Base-by-base conservation (phyloP, 2,329 filamentous ascomycete genomes). In the Byssothecium circinans region DNA sequence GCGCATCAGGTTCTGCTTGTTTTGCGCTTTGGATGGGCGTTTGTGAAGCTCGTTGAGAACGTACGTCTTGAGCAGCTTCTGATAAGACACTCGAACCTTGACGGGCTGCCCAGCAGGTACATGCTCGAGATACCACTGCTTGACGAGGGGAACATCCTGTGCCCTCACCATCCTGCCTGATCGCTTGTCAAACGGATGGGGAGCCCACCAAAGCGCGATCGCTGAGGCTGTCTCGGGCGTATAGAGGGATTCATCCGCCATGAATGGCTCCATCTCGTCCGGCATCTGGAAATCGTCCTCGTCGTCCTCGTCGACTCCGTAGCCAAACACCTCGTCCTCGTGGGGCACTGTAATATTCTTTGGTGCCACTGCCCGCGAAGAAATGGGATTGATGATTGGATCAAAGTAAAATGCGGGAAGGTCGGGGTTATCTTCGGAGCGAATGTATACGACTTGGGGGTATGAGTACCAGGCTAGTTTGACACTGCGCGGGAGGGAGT, bases 101-200 rank as follows among this genome's bases (percentile, higher is more conserved):
- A 97, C 91, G 0, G 94, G 92, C 62, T 96, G 91, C 30, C 88
- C 87, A 46, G 87, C 83, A 10, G 94, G 91, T 56, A 91, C 91
- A 68, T 99, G 95, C 73, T 99, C 92, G 5, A 99, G 80, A 66
- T 99, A 99, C 89, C 91, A 97, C 70, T 97, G 94, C 74, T 99
- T 99, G 43, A 99, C 88, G 8, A 99, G 77, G 3, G 95, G 91
- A 17, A 99, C 94, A 71, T 99, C 95, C 72, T 99, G 91, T 11
- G 94, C 94, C 44, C 95, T 85, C 50, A 97, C 91, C 91, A 96
- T 99, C 57, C 85, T 87, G 29, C 94, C 94, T 32, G 94, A 97
- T 47, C 94, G 84, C 63, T 91, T 86, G 72, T 99, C 86, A 69
- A 99, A 99, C 0, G 95, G 94, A 68, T 89, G 96, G 19, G 94